A percentile compares a stretch with the other conserved stretches of the same genome.
phyloP scores from a whole-genome alignment of 495 filamentous ascomycete genomes.

The Filosporella fistucella region DNA sequence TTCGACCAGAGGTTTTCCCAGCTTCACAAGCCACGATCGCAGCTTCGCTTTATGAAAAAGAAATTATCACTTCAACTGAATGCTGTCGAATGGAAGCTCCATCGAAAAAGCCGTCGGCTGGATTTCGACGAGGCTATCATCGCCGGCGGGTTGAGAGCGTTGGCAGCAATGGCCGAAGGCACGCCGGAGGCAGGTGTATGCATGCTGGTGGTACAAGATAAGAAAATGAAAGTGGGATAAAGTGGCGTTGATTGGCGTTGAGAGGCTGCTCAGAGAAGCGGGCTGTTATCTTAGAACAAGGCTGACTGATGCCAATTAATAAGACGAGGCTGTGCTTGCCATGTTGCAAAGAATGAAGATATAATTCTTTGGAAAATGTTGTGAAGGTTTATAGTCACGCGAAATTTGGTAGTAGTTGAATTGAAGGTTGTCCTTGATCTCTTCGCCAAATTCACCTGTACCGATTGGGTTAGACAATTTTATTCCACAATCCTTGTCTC shows the following conservation, averaged over 20 bases:
- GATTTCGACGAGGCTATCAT: slow-evolving; percentile 5
- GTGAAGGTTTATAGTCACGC: neutral
- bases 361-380: no score
- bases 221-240: slow-evolving; percentile 2
- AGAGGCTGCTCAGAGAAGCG: neutral
- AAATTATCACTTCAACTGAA: no score
- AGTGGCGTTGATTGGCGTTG: neutral
- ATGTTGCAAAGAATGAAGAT: no score
- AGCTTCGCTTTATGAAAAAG: no score
- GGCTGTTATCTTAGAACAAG: slow-evolving; percentile 12
- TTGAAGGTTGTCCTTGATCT: neutral
- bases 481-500: neutral
- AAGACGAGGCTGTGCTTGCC: slow-evolving; percentile 1
- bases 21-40: no score
- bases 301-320: neutral
- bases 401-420: neutral
- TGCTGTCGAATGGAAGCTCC: no score
- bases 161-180: slow-evolving; percentile 15
- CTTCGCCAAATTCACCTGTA: neutral
- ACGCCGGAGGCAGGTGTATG: slow-evolving; percentile 11
- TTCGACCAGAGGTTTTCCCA: no score
- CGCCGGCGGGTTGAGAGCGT: slow-evolving; percentile 6
- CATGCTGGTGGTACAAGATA: slow-evolving; percentile 14
- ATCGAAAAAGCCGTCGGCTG: neutral
- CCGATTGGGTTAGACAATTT: neutral